These are phyloP conservation scores for Pascua sp. DNA, from an alignment of 1,284 basidiomycete species.

Conservation along the genomic window DNA sequence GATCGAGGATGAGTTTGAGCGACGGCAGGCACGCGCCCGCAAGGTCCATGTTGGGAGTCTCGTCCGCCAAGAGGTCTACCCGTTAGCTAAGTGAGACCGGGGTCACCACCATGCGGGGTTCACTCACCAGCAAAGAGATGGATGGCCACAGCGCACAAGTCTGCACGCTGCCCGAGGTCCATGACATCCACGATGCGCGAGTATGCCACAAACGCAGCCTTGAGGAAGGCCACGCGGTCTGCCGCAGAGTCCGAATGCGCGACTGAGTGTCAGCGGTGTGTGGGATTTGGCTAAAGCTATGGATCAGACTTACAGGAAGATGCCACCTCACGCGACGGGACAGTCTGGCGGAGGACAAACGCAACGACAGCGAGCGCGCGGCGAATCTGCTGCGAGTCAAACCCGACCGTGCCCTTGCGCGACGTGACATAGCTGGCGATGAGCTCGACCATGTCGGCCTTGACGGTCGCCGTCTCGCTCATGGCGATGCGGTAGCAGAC, in stretches of 20 bases:
- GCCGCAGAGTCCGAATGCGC: slow-evolving; percentile 51
- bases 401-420: slow-evolving; percentile 24
- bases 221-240: slow-evolving; percentile 65
- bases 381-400: slow-evolving; percentile 38
- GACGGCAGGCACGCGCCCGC: slow-evolving; percentile 73
- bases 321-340: slow-evolving; percentile 58
- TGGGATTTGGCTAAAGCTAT: background rate
- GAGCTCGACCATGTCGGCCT: slow-evolving; percentile 71
- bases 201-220: slow-evolving; percentile 65
- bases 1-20: slow-evolving; percentile 68
- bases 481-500: slow-evolving; percentile 86
- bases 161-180: slow-evolving; percentile 54
- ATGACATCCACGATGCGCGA: slow-evolving; percentile 62
- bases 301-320: slow-evolving; percentile 57
- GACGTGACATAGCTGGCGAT: slow-evolving; percentile 63
- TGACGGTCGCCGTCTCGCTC: slow-evolving; percentile 72
- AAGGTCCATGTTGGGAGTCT: slow-evolving; percentile 70
- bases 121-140: slow-evolving; percentile 71
- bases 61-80: slow-evolving; percentile 76
- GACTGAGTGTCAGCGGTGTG: slow-evolving; percentile 14
- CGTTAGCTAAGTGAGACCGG: slow-evolving; percentile 1
- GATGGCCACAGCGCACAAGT: slow-evolving; percentile 74
- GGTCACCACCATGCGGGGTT: background rate
- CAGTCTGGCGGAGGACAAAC: slow-evolving; percentile 69
- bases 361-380: slow-evolving; percentile 55